Base-by-base conservation (phyloP, 257 asterid genomes). In the Dorcoceras hygrometricum region DNA sequence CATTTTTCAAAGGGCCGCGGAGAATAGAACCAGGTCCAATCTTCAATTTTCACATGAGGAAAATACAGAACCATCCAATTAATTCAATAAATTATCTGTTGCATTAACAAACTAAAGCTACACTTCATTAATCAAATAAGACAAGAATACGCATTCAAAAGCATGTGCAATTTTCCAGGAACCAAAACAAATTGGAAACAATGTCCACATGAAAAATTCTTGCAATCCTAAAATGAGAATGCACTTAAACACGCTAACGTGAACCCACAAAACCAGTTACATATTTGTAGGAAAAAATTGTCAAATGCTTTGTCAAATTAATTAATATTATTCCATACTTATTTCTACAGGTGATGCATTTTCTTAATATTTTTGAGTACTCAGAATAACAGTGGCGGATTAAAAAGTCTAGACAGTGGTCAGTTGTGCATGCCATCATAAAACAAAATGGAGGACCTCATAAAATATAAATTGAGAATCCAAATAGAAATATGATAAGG, bases 11-110 rank as follows among this genome's bases (percentile, higher is more conserved):
- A 73, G 99, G 99, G 73, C 98, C 99, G 9, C 96, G 96, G 80
- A 94, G 74, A 79, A 81, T 68, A 28, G 99, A 89, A 70, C 95
- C 96, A 77, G 99, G 95, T 65, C 99, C 99, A 86, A 91, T 82
- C 99, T 94, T 77, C 77, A 81, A n/a, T 23, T 57, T 16, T 71
- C 65, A 67, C 71, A 80, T 19, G 71, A 63, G 39, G 3, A 55
- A 65, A 56, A 62, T 54, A 32, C 78, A 67, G 28, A 50, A 62
- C 39, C 6, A 62, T 32, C 8, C 56, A 63, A 66, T 60, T 53
- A 51, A 60, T 71, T 65, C 63, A 58, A 59, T 69, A 59, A 50
- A 32, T 39, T 46, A 46, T 46, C 1, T 16, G 43, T 59, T 60
- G 46, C 36, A 63, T 23, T 54, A 16, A 24, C 61, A 54, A 43